Evolutionary conservation across 2,329 filamentous ascomycete species (phyloP).

Genomic region (Fusarium piperis): DNA sequence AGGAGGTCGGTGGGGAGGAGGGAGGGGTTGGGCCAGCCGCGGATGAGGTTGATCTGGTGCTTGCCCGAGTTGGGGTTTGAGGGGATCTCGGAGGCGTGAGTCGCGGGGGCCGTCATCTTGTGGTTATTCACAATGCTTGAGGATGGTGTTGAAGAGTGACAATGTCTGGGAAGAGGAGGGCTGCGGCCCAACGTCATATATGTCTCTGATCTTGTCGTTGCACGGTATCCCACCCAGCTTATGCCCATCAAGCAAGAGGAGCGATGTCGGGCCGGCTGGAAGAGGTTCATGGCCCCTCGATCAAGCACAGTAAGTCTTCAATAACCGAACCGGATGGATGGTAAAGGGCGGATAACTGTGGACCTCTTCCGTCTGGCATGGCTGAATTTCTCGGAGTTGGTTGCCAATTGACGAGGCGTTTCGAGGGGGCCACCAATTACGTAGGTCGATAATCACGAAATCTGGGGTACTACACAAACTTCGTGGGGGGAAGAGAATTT

Average conservation of each 20-base stretch:
- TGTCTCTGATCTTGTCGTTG: neutral
- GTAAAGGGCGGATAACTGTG: conserved; percentile 37
- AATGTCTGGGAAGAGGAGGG: neutral
- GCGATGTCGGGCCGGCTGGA: conserved; percentile 36
- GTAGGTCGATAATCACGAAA: neutral
- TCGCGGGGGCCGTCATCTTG: conserved; percentile 2
- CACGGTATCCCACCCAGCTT: neutral
- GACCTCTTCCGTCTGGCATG: conserved; percentile 10
- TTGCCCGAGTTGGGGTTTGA: conserved; percentile 41
- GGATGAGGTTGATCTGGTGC: conserved; percentile 69
- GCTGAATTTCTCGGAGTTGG: neutral
- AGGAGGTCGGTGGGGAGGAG: conserved; percentile 75
- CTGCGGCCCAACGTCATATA: neutral
- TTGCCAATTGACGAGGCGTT: neutral
- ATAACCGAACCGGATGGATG: neutral
- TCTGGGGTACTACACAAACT: neutral
- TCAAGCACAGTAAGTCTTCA: neutral
- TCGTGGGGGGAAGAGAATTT: neutral
- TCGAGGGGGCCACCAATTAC: neutral
- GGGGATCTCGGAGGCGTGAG: conserved; percentile 21
- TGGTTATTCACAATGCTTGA: neutral
- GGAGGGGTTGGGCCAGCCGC: conserved; percentile 71
- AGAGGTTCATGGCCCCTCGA: conserved; percentile 22
- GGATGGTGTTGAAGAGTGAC: conserved; percentile 12
- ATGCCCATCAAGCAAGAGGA: neutral